A percentile compares a stretch with the other conserved stretches of the same genome.
Evolutionary conservation across 352 stramenopile genomes (phyloP).

Genomic region (Phytopythium mirpurense): DNA sequence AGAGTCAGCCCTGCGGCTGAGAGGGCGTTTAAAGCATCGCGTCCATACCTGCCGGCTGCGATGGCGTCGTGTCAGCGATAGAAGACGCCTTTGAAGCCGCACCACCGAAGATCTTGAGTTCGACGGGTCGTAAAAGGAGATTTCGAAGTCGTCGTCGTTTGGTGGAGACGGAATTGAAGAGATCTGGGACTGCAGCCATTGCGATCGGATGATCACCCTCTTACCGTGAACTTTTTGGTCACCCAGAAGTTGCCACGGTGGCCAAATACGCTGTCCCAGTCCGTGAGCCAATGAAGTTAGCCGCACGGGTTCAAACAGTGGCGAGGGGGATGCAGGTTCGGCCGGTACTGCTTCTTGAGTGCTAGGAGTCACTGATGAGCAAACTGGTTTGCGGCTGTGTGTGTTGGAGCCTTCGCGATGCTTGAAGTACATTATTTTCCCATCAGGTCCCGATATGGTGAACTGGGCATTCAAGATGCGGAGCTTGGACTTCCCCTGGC

Average conservation of each 20-base stretch:
- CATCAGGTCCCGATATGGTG: constrained; percentile 22
- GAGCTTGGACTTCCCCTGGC: background rate
- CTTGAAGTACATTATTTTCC: constrained; percentile 39
- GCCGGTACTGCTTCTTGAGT: background rate
- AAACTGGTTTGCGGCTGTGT: background rate
- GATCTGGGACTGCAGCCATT: background rate
- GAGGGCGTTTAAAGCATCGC: too few species aligned
- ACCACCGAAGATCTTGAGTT: background rate
- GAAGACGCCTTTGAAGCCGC: background rate
- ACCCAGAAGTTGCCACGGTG: constrained; percentile 12
- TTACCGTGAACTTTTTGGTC: constrained; percentile 9
- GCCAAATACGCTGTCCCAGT: constrained; percentile 13
- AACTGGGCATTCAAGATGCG: constrained; percentile 26
- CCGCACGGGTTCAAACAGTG: background rate
- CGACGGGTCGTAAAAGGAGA: constrained; percentile 15
- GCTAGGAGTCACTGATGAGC: background rate
- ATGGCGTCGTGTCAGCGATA: background rate
- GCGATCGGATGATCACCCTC: constrained; percentile 12
- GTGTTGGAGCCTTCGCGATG: constrained; percentile 3
- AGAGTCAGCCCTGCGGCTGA: too few species aligned
- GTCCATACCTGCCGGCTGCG: background rate
- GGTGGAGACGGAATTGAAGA: constrained; percentile 8
- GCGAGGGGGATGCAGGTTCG: background rate
- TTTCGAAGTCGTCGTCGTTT: constrained; percentile 10
- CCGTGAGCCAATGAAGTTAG: constrained; percentile 1